Evolutionary conservation across 208 protist species (phyloP), one percentile per base, ranked within the genome.

Genomic region (Leishmania guyanensis): DNA sequence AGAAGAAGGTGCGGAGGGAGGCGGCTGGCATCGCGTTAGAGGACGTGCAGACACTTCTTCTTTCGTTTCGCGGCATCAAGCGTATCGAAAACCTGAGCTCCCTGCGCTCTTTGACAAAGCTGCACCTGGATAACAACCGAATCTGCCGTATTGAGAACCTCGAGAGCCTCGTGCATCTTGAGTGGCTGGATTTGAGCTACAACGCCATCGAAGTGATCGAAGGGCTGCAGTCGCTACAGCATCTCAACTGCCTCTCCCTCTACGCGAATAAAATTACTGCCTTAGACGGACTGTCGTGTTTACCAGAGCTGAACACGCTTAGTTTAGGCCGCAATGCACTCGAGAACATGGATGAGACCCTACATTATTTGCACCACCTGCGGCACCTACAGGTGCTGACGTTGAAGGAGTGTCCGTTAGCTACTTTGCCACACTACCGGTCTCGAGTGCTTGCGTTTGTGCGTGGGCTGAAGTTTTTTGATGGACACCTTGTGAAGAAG

Each of bases 101-200:
- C 8, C 89, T 99, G 17, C 80, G 88, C 36, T 87, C 86, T 53
- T 80, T 99, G 36, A 98, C 92, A 4, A 98, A 98, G 85, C 89
- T 99, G 76, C 90, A 97, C 65, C 88, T 99, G 50, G 98, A 99
- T 84, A 99, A 99, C 88, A 99, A 99, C 82, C 88, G 93, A 70
- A 99, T 99, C 78, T 82, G 82, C 51, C 88, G 83, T 36, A 98
- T 99, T 53, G 94, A 99, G 72, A 97, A 98, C 79, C 81, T 99
- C 22, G 88, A 88, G 16, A 89, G 97, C 69, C 85, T 99, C 22
- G 89, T 89, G 12, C 85, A 93, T 53, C 88, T 99, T 20, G 75
- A 93, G 73, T 94, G 87, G 89, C 84, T 98, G 0, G 95, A 99
- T 81, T 86, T 99, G 36, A 98, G 97, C 79, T 99, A 98, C 86